Evolutionary conservation across 179 eudicot species (phyloP).

Genomic region (Actinidia polygama): DNA sequence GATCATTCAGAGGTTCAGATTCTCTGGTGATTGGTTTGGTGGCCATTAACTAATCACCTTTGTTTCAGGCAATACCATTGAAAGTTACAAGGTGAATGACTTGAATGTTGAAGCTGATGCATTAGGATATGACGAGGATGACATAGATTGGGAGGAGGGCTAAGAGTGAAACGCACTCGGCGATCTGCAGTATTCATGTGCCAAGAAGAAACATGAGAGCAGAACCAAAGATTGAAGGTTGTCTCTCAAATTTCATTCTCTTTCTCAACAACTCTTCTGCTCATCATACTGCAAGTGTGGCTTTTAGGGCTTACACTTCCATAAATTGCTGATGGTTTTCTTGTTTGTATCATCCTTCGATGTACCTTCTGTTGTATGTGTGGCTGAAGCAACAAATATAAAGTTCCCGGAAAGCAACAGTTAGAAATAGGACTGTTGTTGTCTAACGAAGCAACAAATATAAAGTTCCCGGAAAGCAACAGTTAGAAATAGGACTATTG

Average conservation of each 20-base stretch:
- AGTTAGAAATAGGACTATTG: no score
- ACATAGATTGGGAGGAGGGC: constrained; percentile 72
- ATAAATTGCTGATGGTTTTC: not conserved
- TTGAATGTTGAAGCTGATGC: constrained; percentile 59
- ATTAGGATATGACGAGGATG: constrained; percentile 46
- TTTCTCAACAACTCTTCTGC: not conserved
- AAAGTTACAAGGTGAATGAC: constrained; percentile 46
- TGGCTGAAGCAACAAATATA: not conserved
- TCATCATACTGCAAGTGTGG: not conserved
- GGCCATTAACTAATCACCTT: no score
- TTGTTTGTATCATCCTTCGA: not conserved
- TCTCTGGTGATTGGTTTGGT: no score
- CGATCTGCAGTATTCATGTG: not conserved
- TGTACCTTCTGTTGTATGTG: not conserved
- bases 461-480: not conserved
- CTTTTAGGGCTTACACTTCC: not conserved
- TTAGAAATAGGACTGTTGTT: no score
- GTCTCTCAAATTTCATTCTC: not conserved
- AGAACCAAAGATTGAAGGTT: not conserved
- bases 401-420: not conserved
- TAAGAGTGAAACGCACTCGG: constrained; percentile 16
- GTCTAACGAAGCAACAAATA: not conserved
- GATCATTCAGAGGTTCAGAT: no score
- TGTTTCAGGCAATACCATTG: constrained; percentile 38
- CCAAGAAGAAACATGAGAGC: not conserved